Evolutionary conservation across 2,329 filamentous ascomycete genomes (phyloP).

Genomic region (Tolypocladium tropicale): DNA sequence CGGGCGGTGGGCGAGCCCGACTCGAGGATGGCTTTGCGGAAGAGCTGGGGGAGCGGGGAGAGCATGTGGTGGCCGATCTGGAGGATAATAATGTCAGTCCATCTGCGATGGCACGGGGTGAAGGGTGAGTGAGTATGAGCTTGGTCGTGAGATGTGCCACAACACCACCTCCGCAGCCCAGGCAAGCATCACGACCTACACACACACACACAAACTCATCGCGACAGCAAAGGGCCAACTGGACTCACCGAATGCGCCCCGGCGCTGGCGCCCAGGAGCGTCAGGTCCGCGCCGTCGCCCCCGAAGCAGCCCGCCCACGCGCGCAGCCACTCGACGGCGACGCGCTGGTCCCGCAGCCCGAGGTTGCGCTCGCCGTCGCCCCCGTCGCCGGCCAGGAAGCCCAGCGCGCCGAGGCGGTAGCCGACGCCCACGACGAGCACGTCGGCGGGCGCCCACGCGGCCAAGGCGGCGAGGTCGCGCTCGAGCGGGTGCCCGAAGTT

Average conservation of each 20-base stretch:
- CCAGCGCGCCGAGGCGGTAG: conserved; percentile 56
- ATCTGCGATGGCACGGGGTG: not conserved
- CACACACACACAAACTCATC: no score
- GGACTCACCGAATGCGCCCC: conserved; percentile 49
- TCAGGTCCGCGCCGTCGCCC: conserved; percentile 47
- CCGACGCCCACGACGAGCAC: conserved; percentile 51
- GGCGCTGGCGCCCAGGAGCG: conserved; percentile 50
- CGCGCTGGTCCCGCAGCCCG: conserved; percentile 52
- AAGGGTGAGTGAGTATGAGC: not conserved
- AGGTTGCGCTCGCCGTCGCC: conserved; percentile 49
- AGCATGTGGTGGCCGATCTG: conserved; percentile 61
- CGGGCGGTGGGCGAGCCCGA: conserved; percentile 47
- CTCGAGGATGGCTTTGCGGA: conserved; percentile 45
- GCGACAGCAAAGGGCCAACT: not conserved
- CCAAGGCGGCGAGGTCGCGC: conserved; percentile 52
- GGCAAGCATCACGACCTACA: not conserved
- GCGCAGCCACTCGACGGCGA: conserved; percentile 49
- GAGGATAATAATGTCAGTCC: not conserved
- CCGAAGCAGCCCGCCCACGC: conserved; percentile 50
- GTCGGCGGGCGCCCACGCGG: conserved; percentile 39
- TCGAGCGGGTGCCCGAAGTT: conserved; percentile 41
- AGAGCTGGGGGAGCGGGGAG: conserved; percentile 31
- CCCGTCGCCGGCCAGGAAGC: conserved; percentile 52
- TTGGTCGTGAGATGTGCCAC: conserved; percentile 4
- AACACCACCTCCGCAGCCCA: not conserved